Conservation (phyloP, 2,329 filamentous ascomycete species). For the Cordyceps militaris region DNA sequence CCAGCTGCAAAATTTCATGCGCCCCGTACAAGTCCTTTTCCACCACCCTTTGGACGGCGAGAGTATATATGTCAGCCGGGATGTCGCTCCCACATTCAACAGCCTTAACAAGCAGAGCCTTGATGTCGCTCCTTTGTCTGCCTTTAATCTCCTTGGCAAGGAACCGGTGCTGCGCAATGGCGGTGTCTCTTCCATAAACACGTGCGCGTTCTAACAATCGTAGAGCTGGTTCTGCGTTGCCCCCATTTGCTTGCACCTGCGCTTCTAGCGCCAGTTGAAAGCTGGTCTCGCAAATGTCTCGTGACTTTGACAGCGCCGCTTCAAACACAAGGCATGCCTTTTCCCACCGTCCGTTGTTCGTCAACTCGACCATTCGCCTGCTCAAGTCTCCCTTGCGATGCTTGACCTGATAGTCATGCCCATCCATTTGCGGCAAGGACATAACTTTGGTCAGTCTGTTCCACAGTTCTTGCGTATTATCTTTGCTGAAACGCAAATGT, state of each 20-base stretch:
- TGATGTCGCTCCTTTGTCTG: background rate
- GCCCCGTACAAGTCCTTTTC: conserved; percentile 24
- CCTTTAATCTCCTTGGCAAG: background rate
- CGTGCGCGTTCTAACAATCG: background rate
- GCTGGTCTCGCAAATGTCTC: background rate
- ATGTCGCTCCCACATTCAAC: conserved; percentile 22
- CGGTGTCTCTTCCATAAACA: background rate
- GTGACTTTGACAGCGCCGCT: background rate
- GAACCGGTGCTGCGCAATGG: background rate
- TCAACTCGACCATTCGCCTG: background rate
- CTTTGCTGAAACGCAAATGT: conserved; percentile 5
- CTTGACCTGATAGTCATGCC: background rate
- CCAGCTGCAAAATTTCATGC: conserved; percentile 28
- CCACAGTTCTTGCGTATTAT: background rate
- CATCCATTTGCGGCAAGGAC: background rate
- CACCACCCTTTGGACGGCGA: conserved; percentile 26
- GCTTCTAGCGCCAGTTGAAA: background rate
- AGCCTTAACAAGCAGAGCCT: background rate
- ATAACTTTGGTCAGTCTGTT: background rate
- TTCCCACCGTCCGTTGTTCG: background rate
- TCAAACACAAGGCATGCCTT: conserved; percentile 3
- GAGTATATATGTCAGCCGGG: conserved; percentile 31
- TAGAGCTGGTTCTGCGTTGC: background rate
- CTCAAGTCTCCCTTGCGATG: background rate
- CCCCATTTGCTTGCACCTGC: background rate